Percentiles rank a stretch among this genome's conserved stretches.
phyloP scores from a whole-genome alignment of 495 filamentous ascomycete species.

The Durotheca rogersii region DNA sequence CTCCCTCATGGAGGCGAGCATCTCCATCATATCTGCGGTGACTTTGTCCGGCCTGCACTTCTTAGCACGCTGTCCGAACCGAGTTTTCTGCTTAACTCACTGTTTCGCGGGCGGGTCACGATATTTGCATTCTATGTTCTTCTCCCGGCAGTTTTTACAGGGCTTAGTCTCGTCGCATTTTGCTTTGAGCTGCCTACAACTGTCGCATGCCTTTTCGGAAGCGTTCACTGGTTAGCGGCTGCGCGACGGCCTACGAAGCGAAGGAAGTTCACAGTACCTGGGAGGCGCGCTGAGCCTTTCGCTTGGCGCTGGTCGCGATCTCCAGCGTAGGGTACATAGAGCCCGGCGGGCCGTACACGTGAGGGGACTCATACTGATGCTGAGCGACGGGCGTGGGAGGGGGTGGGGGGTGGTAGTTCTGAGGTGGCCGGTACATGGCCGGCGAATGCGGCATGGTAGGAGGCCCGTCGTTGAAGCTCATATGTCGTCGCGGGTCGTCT shows the following conservation, averaged over 20 bases:
- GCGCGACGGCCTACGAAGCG: not conserved
- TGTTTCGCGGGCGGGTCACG: constrained; percentile 67
- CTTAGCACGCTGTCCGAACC: constrained; percentile 18
- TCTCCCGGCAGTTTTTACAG: constrained; percentile 58
- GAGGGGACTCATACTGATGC: constrained; percentile 45
- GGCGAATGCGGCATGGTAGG: constrained; percentile 43
- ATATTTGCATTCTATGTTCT: constrained; percentile 62
- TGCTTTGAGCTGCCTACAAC: constrained; percentile 66
- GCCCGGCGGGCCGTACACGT: constrained; percentile 36
- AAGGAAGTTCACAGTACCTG: constrained; percentile 49
- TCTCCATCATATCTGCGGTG: constrained; percentile 51
- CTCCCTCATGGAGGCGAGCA: constrained; percentile 34
- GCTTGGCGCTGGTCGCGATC: constrained; percentile 49
- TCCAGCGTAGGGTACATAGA: constrained; percentile 43
- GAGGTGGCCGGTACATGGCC: constrained; percentile 41
- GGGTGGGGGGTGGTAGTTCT: constrained; percentile 45
- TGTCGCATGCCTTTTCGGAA: constrained; percentile 61
- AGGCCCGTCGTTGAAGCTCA: constrained; percentile 48
- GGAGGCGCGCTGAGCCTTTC: constrained; percentile 53
- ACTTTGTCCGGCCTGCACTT: constrained; percentile 53
- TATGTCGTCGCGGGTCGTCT: constrained; percentile 47
- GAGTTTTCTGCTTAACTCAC: constrained; percentile 43
- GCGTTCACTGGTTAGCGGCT: constrained; percentile 30
- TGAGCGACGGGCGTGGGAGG: constrained; percentile 46
- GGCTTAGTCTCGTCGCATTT: constrained; percentile 70